Evolutionary conservation across 495 filamentous ascomycete species (phyloP).

Genomic region (Aspergillus sclerotioniger): DNA sequence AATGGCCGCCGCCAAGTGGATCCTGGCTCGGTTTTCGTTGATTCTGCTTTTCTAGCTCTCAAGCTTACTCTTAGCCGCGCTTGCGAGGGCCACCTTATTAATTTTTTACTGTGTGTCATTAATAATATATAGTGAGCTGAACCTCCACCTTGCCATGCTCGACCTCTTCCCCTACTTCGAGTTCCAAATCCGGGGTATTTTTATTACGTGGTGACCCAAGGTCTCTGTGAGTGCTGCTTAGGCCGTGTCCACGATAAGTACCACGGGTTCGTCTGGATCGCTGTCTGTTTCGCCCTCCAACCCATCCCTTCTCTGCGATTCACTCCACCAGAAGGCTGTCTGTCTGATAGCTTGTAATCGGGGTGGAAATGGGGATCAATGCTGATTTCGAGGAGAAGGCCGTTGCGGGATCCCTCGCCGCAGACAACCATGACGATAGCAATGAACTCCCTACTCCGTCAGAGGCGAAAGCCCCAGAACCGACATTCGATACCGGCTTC

Average conservation of each 20-base stretch:
- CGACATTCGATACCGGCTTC: conserved; percentile 40
- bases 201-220: background rate
- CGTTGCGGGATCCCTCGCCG: background rate
- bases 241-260: background rate
- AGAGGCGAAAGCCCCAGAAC: conserved; percentile 31
- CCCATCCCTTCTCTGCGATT: background rate
- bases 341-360: background rate
- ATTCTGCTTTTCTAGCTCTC: conserved; percentile 11
- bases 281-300: conserved; percentile 5
- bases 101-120: background rate
- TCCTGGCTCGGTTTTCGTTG: background rate
- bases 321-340: background rate
- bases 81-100: background rate
- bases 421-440: conserved; percentile 19
- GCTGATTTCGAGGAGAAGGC: conserved; percentile 3
- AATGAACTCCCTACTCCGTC: conserved; percentile 11
- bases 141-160: background rate
- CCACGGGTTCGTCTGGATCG: background rate
- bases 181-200: background rate
- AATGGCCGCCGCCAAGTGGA: conserved; percentile 4
- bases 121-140: conserved; percentile 1
- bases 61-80: conserved; percentile 16
- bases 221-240: background rate
- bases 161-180: background rate
- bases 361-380: conserved; percentile 22